These are phyloP conservation scores for Aspergillus panamensis DNA, from an alignment of 495 filamentous ascomycete genomes.

Conservation along the genomic window DNA sequence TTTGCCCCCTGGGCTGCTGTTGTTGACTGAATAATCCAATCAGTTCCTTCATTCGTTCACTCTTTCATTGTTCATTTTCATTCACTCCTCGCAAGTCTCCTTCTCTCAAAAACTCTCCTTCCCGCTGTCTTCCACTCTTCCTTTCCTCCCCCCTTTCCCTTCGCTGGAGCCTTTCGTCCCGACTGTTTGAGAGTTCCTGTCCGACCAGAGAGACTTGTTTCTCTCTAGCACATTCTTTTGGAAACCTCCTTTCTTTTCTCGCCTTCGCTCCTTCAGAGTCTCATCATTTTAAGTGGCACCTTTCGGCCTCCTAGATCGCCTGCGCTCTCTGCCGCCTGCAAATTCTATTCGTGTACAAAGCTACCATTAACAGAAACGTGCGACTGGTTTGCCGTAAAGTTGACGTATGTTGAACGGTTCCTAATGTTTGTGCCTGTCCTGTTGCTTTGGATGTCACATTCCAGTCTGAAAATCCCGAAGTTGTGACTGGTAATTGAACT, in stretches of 20 bases:
- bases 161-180: conserved; percentile 21
- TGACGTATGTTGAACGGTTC: conserved; percentile 33
- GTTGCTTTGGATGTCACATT: neutral
- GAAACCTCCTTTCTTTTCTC: conserved; percentile 27
- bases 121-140: conserved; percentile 18
- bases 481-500: neutral
- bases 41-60: conserved; percentile 7
- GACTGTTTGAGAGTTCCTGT: conserved; percentile 33
- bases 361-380: conserved; percentile 26
- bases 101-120: conserved; percentile 16
- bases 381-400: conserved; percentile 33
- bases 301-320: conserved; percentile 1
- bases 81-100: conserved; percentile 3
- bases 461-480: neutral
- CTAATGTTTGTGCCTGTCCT: neutral
- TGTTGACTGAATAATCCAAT: conserved; percentile 16
- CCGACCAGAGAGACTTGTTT: conserved; percentile 45
- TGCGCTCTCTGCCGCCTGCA: conserved; percentile 5
- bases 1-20: conserved; percentile 15
- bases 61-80: conserved; percentile 6
- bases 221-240: conserved; percentile 47
- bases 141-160: conserved; percentile 19
- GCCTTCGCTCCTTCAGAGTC: conserved; percentile 28
- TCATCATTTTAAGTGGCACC: conserved; percentile 5
- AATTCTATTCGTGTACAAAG: conserved; percentile 33